Conservation (phyloP, 768 basidiomycete species). For the Leccinum subgranulosum region DNA sequence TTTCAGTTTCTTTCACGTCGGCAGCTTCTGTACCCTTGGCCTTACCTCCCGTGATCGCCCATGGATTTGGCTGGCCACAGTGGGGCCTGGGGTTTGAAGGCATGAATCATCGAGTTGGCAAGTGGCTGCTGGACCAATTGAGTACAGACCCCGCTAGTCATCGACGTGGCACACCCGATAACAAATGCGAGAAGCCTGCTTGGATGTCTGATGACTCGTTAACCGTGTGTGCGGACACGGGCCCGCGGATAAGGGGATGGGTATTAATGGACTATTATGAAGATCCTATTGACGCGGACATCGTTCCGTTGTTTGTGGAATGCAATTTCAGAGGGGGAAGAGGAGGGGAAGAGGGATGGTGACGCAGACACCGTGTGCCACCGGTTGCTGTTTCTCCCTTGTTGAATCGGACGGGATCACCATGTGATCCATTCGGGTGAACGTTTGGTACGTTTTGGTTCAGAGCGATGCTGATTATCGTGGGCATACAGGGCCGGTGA, state of each 20-base stretch:
- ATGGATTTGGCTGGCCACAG: constrained; percentile 80
- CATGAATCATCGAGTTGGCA: constrained; percentile 71
- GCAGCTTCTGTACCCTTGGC: constrained; percentile 81
- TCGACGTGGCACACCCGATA: background rate
- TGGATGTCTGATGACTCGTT: background rate
- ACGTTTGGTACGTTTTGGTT: background rate
- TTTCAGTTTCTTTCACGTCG: constrained; percentile 79
- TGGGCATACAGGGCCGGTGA: background rate
- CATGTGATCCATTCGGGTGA: background rate
- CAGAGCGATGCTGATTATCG: background rate
- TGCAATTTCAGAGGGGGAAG: constrained; percentile 65
- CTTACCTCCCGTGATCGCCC: constrained; percentile 70
- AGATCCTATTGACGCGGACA: constrained; percentile 47
- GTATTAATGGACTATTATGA: constrained; percentile 70
- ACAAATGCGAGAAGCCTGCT: background rate
- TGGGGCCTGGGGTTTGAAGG: constrained; percentile 81
- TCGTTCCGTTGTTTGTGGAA: constrained; percentile 70
- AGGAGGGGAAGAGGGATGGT: constrained; percentile 43
- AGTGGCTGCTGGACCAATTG: constrained; percentile 65
- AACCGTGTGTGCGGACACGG: background rate
- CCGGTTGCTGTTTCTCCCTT: background rate
- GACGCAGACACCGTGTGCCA: background rate
- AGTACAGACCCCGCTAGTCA: background rate
- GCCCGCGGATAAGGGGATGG: constrained; percentile 67
- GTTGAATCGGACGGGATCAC: background rate